Evolutionary conservation across 495 filamentous ascomycete genomes (phyloP), one percentile per base, ranked within the genome.

Genomic region (Daldinia childiae): DNA sequence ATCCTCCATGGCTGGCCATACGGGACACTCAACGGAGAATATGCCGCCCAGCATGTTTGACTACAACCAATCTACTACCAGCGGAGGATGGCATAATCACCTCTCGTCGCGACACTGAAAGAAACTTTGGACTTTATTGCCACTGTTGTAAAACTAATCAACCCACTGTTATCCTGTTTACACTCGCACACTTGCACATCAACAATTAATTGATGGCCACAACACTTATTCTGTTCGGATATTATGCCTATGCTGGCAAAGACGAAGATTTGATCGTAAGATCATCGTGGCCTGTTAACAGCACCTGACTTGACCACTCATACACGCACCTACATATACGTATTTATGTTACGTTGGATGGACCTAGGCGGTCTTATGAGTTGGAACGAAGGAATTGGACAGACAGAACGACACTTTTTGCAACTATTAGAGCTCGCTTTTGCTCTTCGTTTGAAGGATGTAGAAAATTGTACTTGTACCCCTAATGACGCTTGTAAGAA

Each of bases 1-100:
- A 12, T 72, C 66, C 15, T 78, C 76, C 3, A 60, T 65, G 29
- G 7, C 66, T n/a, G 76, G 45, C 21, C 74, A 78, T 50, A 76
- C 76, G 9, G 76, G 76, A 14, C 76, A 73, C 59, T 78, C 76
- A 9, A 21, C 17, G 12, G 66, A 76, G 14, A 21, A 48, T 48
- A 48, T 48, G 43, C 43, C 43, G 9, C 43, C 43, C 19, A 24
- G 43, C 43, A 24, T 48, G 19, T 24, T 24, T 24, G 17, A 24
- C 19, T 24, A 48, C 43, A 12, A 24, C 43, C 43, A 24, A 3
- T 21, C 43, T 48, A 48, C 43, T 9, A 48, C 43, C 12, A 21
- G 43, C 4, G 43, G 43, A 24, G 19, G 43, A 24, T 48, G 43
- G 43, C 43, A 21, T 48, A 48, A 24, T 21, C 43, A 4, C 43